These are phyloP conservation scores for Erysiphe neolycopersici DNA, from an alignment of 2,329 filamentous ascomycete species.

Conservation along the genomic window DNA sequence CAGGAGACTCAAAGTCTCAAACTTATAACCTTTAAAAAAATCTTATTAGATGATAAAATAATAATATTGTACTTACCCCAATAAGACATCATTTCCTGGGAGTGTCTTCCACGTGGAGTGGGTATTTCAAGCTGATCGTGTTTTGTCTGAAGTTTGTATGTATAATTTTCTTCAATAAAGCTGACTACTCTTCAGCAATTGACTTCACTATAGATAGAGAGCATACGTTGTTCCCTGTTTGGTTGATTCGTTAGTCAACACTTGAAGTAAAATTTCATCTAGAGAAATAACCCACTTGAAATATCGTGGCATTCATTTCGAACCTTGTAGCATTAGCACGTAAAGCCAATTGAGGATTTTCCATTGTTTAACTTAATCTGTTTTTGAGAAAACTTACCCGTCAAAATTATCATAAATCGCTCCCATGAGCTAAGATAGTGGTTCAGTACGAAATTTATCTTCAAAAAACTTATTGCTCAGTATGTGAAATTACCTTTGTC, in stretches of 20 bases:
- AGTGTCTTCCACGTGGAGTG: conserved; percentile 24
- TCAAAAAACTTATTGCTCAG: background rate
- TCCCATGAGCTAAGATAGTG: conserved; percentile 45
- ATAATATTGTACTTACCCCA: conserved; percentile 35
- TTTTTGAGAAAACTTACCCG: conserved; percentile 22
- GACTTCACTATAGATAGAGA: conserved; percentile 3
- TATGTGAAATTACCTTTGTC: conserved; percentile 45
- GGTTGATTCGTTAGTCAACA: background rate
- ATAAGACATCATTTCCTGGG: conserved; percentile 66
- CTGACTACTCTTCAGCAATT: conserved; percentile 20
- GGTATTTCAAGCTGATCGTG: conserved; percentile 25
- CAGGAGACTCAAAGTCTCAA: conserved; percentile 63
- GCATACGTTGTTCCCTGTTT: conserved; percentile 26
- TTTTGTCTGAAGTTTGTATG: conserved; percentile 37
- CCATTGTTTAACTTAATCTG: background rate
- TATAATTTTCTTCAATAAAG: conserved; percentile 80
- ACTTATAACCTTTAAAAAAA: conserved; percentile 57
- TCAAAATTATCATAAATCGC: conserved; percentile 60
- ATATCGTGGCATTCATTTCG: conserved; percentile 84
- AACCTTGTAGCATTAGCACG: conserved; percentile 26
- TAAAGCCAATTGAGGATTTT: no score
- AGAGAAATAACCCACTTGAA: conserved; percentile 33
- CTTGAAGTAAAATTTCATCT: background rate
- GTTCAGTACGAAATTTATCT: background rate
- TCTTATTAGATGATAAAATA: background rate